Base-by-base conservation (phyloP, 768 basidiomycete species). In the Rhizopogon salebrosus region DNA sequence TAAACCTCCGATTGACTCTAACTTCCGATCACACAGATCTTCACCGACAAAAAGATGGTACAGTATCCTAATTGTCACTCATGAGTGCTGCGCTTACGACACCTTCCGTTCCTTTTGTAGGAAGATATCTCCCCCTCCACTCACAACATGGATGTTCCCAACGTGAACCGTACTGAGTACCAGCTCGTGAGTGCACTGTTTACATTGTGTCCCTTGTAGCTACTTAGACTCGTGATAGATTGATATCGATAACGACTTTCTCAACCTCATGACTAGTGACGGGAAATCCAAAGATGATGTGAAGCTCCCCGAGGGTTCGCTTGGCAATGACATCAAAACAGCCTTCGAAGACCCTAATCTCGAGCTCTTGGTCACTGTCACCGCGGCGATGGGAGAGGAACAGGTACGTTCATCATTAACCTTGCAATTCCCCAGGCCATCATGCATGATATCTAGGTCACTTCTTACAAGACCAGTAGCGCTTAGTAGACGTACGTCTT, bases 91-190 rank as follows among this genome's bases (percentile, higher is more conserved):
- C 40, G 11, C 38, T 22, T 34, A 24, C 16, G 34, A 49, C 40
- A 16, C 14, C 42, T 34, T 3, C 5, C 14, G 14, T 31, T 27
- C 29, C 38, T 18, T 36, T 35, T 57, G 73, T 68, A 92, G 89
- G 91, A 93, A 83, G 91, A 92, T 80, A 90, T 93, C 72, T 91
- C 70, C 62, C 92, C 92, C 64, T 95, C 93, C 68, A 99, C 95
- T 70, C 97, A 99, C 83, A 99, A 99, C 80, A 94, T 99, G 92
- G 95, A 98, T 62, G 95, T 97, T 65, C 95, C 95, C 71, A 90
- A 97, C 75, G 93, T 99, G 69, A 56, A 26, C 45, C 90, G 95
- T 70, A 79, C 75, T 55, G 97, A 99, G 84, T 98, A 85, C 80
- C 80, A 87, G 65, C 86, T 99, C 67, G 89, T 92, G 68, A 65